Evolutionary conservation across 2,329 filamentous ascomycete genomes (phyloP).

Genomic region (Shiraia bambusicola): DNA sequence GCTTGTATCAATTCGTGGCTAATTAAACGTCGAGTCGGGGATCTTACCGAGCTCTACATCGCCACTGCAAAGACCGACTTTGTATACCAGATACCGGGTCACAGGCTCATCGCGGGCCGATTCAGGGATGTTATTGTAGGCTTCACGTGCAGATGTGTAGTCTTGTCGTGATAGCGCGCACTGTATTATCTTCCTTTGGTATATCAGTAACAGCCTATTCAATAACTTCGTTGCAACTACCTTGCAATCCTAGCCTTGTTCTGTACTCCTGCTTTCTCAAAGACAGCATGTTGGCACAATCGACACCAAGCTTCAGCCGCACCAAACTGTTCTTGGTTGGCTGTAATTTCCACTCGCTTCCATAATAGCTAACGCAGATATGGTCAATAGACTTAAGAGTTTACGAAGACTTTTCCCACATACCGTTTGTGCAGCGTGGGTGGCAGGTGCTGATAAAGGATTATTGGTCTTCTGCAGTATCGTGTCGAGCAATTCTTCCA

Average conservation of each 20-base stretch:
- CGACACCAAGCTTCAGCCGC: constrained; percentile 70
- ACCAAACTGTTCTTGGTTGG: constrained; percentile 55
- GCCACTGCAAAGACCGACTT: constrained; percentile 62
- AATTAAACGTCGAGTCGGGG: not conserved
- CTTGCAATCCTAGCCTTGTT: constrained; percentile 71
- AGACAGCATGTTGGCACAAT: constrained; percentile 66
- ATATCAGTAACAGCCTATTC: constrained; percentile 4
- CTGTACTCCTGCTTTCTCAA: constrained; percentile 63
- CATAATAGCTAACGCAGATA: constrained; percentile 69
- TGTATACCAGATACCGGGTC: constrained; percentile 75
- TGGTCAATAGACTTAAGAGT: constrained; percentile 5
- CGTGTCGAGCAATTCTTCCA: constrained; percentile 49
- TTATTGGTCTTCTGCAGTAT: constrained; percentile 51
- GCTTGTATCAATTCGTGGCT: constrained; percentile 22
- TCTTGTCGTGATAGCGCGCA: constrained; percentile 66
- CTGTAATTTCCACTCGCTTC: constrained; percentile 69
- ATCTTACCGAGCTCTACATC: constrained; percentile 56
- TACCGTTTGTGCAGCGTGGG: constrained; percentile 68
- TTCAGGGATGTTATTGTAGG: constrained; percentile 62
- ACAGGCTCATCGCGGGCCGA: constrained; percentile 60
- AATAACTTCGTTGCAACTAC: constrained; percentile 40
- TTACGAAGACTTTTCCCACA: constrained; percentile 21
- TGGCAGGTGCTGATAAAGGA: constrained; percentile 60
- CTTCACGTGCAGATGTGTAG: constrained; percentile 54
- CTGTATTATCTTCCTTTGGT: constrained; percentile 68